Evolutionary conservation across 2,329 filamentous ascomycete species (phyloP).

Genomic region (Alternaria viburni): DNA sequence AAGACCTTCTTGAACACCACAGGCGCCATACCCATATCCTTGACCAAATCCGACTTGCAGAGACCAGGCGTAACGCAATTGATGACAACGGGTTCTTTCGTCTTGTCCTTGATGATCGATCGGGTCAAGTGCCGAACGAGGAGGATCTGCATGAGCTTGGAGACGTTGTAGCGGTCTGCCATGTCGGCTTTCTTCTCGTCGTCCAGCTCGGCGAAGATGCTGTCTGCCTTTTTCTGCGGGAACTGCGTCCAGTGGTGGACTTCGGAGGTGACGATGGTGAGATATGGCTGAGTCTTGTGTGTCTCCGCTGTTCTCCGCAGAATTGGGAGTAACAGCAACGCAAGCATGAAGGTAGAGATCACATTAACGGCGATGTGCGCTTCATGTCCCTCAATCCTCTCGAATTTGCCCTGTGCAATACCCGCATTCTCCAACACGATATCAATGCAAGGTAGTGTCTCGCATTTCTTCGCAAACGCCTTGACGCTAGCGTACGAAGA

Average conservation of each 20-base stretch:
- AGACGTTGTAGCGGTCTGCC: slow-evolving; percentile 21
- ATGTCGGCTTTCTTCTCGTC: slow-evolving; percentile 11
- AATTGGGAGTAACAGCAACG: slow-evolving; percentile 25
- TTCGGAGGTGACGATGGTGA: slow-evolving; percentile 35
- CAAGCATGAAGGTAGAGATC: slow-evolving; percentile 42
- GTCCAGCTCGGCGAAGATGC: slow-evolving; percentile 29
- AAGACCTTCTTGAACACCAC: slow-evolving; percentile 18
- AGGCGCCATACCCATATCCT: slow-evolving; percentile 11
- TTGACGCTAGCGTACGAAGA: slow-evolving; percentile 46
- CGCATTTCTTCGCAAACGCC: slow-evolving; percentile 35
- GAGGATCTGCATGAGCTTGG: slow-evolving; percentile 36
- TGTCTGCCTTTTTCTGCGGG: slow-evolving; percentile 15
- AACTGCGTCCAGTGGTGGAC: slow-evolving; percentile 30
- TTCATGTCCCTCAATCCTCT: slow-evolving; percentile 29
- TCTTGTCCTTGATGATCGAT: slow-evolving; percentile 4
- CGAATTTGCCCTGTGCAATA: slow-evolving; percentile 27
- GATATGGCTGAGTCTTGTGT: slow-evolving; percentile 5
- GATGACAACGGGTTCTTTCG: slow-evolving; percentile 26
- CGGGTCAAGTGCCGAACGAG: slow-evolving; percentile 22
- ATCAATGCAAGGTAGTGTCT: slow-evolving; percentile 30
- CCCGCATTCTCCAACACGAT: slow-evolving; percentile 46
- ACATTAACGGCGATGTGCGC: slow-evolving; percentile 44
- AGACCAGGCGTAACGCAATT: slow-evolving; percentile 35
- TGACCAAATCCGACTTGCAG: slow-evolving; percentile 22
- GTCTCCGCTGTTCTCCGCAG: slow-evolving; percentile 12